phyloP scores from a whole-genome alignment of 371 early-diverging fungal genomes.

The Synchytrium microbalum region DNA sequence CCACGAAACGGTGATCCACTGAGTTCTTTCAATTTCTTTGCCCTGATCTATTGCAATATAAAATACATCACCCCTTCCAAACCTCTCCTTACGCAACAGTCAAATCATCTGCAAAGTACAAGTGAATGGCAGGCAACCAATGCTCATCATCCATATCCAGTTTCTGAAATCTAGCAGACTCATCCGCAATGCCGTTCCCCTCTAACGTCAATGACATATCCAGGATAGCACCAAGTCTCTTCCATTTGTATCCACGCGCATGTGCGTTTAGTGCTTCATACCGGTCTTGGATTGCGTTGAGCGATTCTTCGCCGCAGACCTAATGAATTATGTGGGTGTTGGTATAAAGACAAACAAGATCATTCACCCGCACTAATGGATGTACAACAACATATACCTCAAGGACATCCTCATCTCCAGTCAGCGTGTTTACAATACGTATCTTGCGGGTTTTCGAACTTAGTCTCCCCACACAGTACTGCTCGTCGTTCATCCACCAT shows the following conservation, averaged over 20 bases:
- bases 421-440: too few relatives aligned
- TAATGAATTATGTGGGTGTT: too few relatives aligned
- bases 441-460: too few relatives aligned
- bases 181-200: slow-evolving; percentile 42
- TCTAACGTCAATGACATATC: slow-evolving; percentile 44
- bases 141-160: slow-evolving; percentile 43
- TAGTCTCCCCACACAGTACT: too few relatives aligned
- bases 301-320: slow-evolving; percentile 44
- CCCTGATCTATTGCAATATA: too few relatives aligned
- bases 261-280: slow-evolving; percentile 39
- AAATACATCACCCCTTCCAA: not conserved
- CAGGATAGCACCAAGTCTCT: slow-evolving; percentile 37
- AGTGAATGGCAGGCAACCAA: slow-evolving; percentile 43
- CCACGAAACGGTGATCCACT: too few relatives aligned
- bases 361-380: too few relatives aligned
- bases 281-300: slow-evolving; percentile 43
- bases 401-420: too few relatives aligned
- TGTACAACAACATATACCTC: too few relatives aligned
- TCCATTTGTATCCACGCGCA: slow-evolving; percentile 55
- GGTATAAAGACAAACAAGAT: too few relatives aligned
- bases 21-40: too few relatives aligned
- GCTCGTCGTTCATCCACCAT: too few relatives aligned
- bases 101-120: slow-evolving; percentile 37
- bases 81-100: not conserved
- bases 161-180: slow-evolving; percentile 28